Base-by-base conservation (phyloP, 1,284 basidiomycete genomes). In the Leccinum subrobustum region DNA sequence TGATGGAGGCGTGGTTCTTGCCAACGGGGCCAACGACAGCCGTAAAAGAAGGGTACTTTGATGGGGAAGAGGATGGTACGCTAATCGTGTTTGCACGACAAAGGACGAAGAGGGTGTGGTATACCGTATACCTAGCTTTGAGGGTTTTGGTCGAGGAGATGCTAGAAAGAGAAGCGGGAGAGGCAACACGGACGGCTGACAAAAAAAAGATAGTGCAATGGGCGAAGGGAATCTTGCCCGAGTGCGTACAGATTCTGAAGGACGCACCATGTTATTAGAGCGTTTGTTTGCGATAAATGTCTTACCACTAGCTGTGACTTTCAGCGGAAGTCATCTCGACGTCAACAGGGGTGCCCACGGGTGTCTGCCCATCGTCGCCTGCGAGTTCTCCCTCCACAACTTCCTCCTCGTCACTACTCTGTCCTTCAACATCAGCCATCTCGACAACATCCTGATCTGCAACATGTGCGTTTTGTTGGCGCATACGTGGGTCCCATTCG, bases 41-140 rank as follows among this genome's bases (percentile, higher is more conserved):
- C 4, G 73, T 90, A 20, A 70, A 79, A 53, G 83, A 88, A 68
- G 89, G 84, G 0, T 91, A 91, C 65, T 70, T 71, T 50, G 73
- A 78, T 75, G 69, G 87, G 67, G 69, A 80, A 74, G 69, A 63
- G 54, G 65, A 63, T 47, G 77, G 74, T 9, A 70, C 69, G 3
- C 66, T 77, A 37, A 72, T 82, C 20, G 56, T 76, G 50, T 79
- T 83, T 57, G 64, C 72, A 39, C 73, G 81, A 37, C 81, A 83
- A 69, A 74, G 70, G 67, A 82, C 88, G 56, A 91, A 91, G 72
- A 75, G 87, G 61, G 63, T 85, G 18, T 44, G 88, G 89, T 91
- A 91, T 68, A 84, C 82, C n/a, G 68, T 88, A 6, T 89, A 87
- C 70, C 70, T 86, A 60, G 83, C 84, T 2, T 67, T 89, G 51